Percentiles rank a stretch among this genome's conserved stretches.
These are phyloP conservation scores for Prosopis cineraria DNA, from an alignment of 306 rosid species.

Conservation along the genomic window DNA sequence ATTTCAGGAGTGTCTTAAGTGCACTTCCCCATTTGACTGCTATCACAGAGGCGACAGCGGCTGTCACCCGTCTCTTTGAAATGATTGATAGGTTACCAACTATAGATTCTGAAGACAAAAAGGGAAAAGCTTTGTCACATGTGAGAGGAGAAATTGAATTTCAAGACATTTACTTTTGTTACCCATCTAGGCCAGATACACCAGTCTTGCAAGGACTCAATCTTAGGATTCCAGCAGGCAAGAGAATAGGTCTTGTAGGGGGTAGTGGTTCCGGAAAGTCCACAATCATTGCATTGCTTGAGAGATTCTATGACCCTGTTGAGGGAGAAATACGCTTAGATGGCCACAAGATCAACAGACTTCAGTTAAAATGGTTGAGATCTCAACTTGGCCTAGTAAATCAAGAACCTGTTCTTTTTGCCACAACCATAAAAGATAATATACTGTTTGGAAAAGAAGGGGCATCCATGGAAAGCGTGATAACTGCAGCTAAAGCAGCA, in stretches of 20 bases:
- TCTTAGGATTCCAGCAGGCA: constrained; percentile 74
- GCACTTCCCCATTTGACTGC: constrained; percentile 90
- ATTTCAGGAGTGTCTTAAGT: constrained; percentile 82
- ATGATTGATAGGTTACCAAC: constrained; percentile 72
- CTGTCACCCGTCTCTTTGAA: constrained; percentile 68
- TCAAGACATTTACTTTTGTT: constrained; percentile 59
- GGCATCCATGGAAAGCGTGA: constrained; percentile 75
- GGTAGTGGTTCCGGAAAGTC: constrained; percentile 97
- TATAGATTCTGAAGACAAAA: constrained; percentile 76
- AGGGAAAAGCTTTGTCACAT: constrained; percentile 79
- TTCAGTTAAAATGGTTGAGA: constrained; percentile 89
- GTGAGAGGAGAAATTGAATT: constrained; percentile 81
- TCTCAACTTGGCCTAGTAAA: constrained; percentile 85
- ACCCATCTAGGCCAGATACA: constrained; percentile 79
- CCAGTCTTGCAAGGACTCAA: constrained; percentile 66
- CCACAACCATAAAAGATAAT: constrained; percentile 81
- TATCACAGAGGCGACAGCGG: constrained; percentile 74
- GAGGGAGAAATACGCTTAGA: constrained; percentile 80
- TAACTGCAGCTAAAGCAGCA: constrained; percentile 72
- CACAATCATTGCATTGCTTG: constrained; percentile 75
- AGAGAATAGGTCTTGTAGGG: constrained; percentile 80
- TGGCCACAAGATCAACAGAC: constrained; percentile 66
- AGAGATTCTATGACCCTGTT: constrained; percentile 86
- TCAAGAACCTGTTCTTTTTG: constrained; percentile 93
- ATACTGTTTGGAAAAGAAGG: constrained; percentile 90